These are phyloP conservation scores for Trypanosoma lewisi DNA, from an alignment of 208 protist species.

Conservation along the genomic window DNA sequence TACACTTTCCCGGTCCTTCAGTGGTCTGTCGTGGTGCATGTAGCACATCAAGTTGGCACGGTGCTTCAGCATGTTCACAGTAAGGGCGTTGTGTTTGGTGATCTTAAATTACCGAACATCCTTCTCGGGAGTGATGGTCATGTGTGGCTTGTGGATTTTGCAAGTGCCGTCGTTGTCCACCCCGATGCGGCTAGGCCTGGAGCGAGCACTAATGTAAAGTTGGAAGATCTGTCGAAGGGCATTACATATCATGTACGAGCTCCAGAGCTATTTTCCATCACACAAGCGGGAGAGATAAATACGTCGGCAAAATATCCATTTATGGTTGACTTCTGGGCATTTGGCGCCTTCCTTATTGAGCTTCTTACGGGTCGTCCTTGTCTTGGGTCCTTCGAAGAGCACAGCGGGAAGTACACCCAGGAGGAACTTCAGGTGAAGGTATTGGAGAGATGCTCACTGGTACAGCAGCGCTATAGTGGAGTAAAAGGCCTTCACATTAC, in stretches of 20 bases:
- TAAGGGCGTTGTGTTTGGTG: conserved; percentile 37
- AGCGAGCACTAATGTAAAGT: not conserved
- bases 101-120: conserved; percentile 47
- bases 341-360: conserved; percentile 39
- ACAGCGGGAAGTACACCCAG: conserved; percentile 5
- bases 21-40: conserved; percentile 22
- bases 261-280: conserved; percentile 25
- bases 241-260: conserved; percentile 32
- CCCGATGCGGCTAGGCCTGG: not conserved
- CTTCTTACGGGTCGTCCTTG: conserved; percentile 25
- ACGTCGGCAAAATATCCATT: conserved; percentile 10
- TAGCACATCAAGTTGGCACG: conserved; percentile 15
- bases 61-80: conserved; percentile 28
- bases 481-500: not conserved
- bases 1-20: conserved; percentile 28
- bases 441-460: conserved; percentile 6
- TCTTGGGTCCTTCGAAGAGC: conserved; percentile 11
- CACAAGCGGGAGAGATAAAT: not conserved
- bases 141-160: conserved; percentile 41
- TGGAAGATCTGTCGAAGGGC: conserved; percentile 7
- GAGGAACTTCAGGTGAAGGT: conserved; percentile 11
- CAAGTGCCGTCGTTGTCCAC: conserved; percentile 18
- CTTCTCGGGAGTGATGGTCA: conserved; percentile 25
- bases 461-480: conserved; percentile 17
- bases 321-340: conserved; percentile 38